Conservation (phyloP, 2,329 filamentous ascomycete genomes). For the Colletotrichum caudatum region DNA sequence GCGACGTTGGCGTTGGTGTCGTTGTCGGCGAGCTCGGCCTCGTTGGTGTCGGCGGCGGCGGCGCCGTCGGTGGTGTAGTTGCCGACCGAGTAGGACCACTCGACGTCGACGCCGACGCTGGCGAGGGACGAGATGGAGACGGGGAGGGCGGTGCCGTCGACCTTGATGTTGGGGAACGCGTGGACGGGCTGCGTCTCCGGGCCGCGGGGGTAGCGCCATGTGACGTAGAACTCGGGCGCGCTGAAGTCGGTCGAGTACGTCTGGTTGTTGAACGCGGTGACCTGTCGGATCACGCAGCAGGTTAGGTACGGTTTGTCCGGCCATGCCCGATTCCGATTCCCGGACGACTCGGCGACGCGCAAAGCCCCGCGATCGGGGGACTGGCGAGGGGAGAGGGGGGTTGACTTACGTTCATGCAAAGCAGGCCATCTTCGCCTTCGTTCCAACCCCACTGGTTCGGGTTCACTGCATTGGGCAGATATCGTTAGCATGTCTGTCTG, state of each 20-base stretch:
- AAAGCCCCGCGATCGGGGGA: slow-evolving; percentile 19
- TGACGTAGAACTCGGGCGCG: slow-evolving; percentile 64
- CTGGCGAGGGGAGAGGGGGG: slow-evolving; percentile 8
- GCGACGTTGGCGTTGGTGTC: slow-evolving; percentile 67
- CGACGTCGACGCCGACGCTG: slow-evolving; percentile 57
- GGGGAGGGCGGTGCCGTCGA: slow-evolving; percentile 59
- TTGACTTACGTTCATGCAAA: slow-evolving; percentile 66
- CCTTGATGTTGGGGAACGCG: slow-evolving; percentile 65
- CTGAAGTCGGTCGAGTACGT: slow-evolving; percentile 60
- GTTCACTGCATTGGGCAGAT: slow-evolving; percentile 57
- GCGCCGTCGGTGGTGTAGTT: slow-evolving; percentile 49
- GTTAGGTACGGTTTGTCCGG: slow-evolving; percentile 3
- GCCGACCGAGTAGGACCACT: slow-evolving; percentile 64
- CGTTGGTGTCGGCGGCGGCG: slow-evolving; percentile 49
- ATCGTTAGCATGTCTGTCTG: slow-evolving; percentile 25
- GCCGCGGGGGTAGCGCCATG: slow-evolving; percentile 63
- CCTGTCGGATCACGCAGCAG: slow-evolving; percentile 48
- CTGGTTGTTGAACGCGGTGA: slow-evolving; percentile 62
- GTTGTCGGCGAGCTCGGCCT: slow-evolving; percentile 49
- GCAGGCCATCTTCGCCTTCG: slow-evolving; percentile 51
- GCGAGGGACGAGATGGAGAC: slow-evolving; percentile 54
- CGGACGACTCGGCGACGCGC: neutral
- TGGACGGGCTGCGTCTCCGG: slow-evolving; percentile 61
- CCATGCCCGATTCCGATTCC: neutral
- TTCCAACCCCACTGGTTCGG: slow-evolving; percentile 67